phyloP scores from a whole-genome alignment of 225 moss, liverwort and hornwort genomes.

The Pseudoscleropodium purum region DNA sequence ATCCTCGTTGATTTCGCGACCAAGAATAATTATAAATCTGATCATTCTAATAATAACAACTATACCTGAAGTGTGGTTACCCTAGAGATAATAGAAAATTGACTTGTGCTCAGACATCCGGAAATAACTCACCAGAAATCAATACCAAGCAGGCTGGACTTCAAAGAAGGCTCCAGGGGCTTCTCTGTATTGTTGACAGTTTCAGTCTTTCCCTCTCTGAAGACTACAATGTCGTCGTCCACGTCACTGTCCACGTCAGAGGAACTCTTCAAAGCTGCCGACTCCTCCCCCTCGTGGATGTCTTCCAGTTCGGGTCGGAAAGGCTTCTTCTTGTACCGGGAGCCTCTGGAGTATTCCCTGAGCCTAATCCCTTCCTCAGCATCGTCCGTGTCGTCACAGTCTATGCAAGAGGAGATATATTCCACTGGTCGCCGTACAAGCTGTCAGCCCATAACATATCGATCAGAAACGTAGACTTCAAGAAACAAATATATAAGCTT shows the following conservation, averaged over 20 bases:
- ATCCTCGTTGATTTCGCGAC: neutral
- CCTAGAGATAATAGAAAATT: neutral
- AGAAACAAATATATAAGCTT: neutral
- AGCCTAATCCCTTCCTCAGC: slow-evolving; percentile 23
- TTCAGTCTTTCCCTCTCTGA: neutral
- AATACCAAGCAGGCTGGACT: slow-evolving; percentile 17
- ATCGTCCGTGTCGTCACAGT: slow-evolving; percentile 16
- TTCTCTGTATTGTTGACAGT: neutral
- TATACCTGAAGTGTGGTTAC: neutral
- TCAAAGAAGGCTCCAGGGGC: slow-evolving; percentile 14
- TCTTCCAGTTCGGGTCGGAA: slow-evolving; percentile 38
- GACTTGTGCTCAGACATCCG: neutral
- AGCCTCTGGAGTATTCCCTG: slow-evolving; percentile 17
- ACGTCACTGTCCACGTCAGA: slow-evolving; percentile 23
- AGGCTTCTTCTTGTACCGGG: slow-evolving; percentile 25
- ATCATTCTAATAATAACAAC: neutral
- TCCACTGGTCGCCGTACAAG: slow-evolving; percentile 31
- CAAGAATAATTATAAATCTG: neutral
- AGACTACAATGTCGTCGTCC: slow-evolving; percentile 32
- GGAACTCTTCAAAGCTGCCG: slow-evolving; percentile 21
- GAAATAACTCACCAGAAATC: slow-evolving; percentile 33
- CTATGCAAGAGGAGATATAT: slow-evolving; percentile 16
- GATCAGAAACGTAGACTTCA: neutral
- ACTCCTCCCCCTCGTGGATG: slow-evolving; percentile 36
- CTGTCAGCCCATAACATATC: neutral